Conservation (phyloP, 352 stramenopile genomes). For the Globisporangium iwayamae region DNA sequence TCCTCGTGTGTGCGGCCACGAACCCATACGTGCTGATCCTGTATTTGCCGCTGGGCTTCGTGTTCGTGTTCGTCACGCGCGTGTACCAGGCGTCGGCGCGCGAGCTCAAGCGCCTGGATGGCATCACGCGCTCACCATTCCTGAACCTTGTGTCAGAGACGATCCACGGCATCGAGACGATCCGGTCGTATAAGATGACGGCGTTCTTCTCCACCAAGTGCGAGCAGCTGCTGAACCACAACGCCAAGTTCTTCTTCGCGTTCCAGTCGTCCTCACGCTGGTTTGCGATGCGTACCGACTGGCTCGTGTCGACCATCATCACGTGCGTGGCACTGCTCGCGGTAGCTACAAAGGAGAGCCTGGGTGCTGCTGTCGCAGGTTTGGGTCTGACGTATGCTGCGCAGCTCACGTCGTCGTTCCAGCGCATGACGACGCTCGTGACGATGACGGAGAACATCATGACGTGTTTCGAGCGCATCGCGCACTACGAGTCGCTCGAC, state of each 20-base stretch:
- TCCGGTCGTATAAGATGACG: constrained; percentile 50
- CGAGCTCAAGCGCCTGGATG: constrained; percentile 93
- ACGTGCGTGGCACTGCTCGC: constrained; percentile 22
- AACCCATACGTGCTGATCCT: constrained; percentile 50
- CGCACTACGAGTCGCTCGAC: constrained; percentile 27
- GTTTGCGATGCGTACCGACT: constrained; percentile 42
- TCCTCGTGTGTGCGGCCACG: constrained; percentile 43
- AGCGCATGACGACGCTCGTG: constrained; percentile 88
- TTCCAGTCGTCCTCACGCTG: constrained; percentile 27
- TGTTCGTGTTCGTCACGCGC: constrained; percentile 42
- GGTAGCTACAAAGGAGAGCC: constrained; percentile 16
- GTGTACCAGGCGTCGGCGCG: constrained; percentile 68
- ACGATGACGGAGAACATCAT: constrained; percentile 91
- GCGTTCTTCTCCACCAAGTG: constrained; percentile 9
- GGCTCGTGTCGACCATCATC: constrained; percentile 29
- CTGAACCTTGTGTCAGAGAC: constrained; percentile 90
- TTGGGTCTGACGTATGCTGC: constrained; percentile 89
- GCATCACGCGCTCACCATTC: constrained; percentile 79
- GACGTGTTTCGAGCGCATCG: constrained; percentile 81
- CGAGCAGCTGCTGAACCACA: constrained; percentile 29
- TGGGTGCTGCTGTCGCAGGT: constrained; percentile 44
- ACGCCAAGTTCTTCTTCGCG: constrained; percentile 35
- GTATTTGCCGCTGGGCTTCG: constrained; percentile 39
- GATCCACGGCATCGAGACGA: constrained; percentile 88
- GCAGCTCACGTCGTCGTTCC: constrained; percentile 82